A percentile compares a stretch with the other conserved stretches of the same genome.
phyloP scores from a whole-genome alignment of 306 rosid species.

The Castanopsis chinensis region DNA sequence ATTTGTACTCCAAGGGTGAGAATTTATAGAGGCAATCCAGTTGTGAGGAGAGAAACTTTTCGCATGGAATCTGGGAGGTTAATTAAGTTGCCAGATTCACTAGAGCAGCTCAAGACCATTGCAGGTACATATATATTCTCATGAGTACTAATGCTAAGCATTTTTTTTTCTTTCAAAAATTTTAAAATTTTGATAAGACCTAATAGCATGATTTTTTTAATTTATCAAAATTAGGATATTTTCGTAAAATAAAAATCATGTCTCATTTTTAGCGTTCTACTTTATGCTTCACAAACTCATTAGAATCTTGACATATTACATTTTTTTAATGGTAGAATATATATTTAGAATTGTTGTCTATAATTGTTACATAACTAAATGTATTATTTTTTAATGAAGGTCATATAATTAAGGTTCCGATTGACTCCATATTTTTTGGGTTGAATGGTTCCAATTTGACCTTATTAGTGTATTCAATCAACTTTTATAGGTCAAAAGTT shows the following conservation, averaged over 20 bases:
- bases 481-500: conserved; percentile 61
- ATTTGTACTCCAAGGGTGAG: conserved; percentile 50
- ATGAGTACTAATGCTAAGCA: not conserved
- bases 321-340: too few relatives aligned
- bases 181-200: too few relatives aligned
- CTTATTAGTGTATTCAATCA: conserved; percentile 4
- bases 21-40: conserved; percentile 75
- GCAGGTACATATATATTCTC: conserved; percentile 53
- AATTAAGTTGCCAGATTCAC: conserved; percentile 69
- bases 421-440: not conserved
- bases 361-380: not conserved
- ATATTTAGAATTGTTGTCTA: not conserved
- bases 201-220: too few relatives aligned
- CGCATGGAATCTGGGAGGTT: conserved; percentile 65
- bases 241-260: too few relatives aligned
- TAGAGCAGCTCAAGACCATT: conserved; percentile 64
- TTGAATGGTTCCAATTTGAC: not conserved
- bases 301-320: too few relatives aligned
- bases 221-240: too few relatives aligned
- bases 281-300: too few relatives aligned
- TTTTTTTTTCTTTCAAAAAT: too few relatives aligned
- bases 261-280: too few relatives aligned
- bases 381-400: not conserved
- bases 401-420: not conserved
- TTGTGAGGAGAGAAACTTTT: conserved; percentile 47